phyloP scores from a whole-genome alignment of 2,329 filamentous ascomycete genomes.

The Celoporthe dispersa region DNA sequence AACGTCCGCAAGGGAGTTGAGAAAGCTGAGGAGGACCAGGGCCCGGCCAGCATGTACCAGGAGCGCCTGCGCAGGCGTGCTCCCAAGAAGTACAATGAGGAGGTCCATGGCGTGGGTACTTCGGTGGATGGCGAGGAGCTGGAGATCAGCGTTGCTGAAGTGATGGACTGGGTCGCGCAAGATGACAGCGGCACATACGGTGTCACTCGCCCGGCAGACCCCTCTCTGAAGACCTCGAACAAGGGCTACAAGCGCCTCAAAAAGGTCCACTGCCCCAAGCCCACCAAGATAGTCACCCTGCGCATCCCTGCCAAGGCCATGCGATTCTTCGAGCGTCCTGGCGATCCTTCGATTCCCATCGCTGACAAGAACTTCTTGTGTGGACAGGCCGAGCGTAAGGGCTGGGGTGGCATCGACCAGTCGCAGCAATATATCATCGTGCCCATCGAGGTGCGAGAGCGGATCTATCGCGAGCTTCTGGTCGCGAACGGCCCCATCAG shows the following conservation, averaged over 20 bases:
- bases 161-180: background rate
- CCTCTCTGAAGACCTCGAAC: background rate
- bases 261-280: background rate
- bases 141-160: background rate
- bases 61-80: background rate
- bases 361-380: constrained; percentile 12
- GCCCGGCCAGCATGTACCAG: background rate
- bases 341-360: constrained; percentile 9
- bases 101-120: background rate
- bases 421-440: constrained; percentile 26
- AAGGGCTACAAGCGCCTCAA: background rate
- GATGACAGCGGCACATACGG: constrained; percentile 2
- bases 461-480: constrained; percentile 41
- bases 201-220: background rate
- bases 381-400: background rate
- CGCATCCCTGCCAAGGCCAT: background rate
- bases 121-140: background rate
- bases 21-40: background rate
- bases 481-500: constrained; percentile 37
- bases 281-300: constrained; percentile 7
- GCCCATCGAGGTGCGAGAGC: constrained; percentile 39
- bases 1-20: background rate
- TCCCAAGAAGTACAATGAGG: background rate
- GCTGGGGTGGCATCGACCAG: background rate
- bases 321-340: background rate